These are phyloP conservation scores for Erysimum cheiranthoides DNA, from an alignment of 345 rosid genomes.

Conservation along the genomic window DNA sequence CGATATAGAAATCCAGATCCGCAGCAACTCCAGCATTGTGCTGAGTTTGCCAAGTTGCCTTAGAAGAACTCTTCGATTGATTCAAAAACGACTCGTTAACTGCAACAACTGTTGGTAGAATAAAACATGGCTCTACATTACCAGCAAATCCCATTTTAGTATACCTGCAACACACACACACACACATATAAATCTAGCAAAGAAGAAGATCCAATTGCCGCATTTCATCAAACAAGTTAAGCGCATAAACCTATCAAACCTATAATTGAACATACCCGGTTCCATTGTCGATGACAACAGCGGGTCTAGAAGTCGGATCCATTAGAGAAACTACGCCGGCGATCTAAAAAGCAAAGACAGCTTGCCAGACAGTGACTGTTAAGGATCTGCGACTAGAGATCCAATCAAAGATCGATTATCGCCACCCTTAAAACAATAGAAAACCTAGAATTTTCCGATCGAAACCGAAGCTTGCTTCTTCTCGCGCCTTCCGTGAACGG, in stretches of 20 bases:
- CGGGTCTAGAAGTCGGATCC: conserved; percentile 94
- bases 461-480: conserved; percentile 32
- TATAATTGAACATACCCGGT: conserved; percentile 66
- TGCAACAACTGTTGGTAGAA: conserved; percentile 88
- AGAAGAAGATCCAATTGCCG: conserved; percentile 21
- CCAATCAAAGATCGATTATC: conserved; percentile 37
- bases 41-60: conserved; percentile 80
- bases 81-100: conserved; percentile 84
- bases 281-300: conserved; percentile 98
- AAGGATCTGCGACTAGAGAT: conserved; percentile 67
- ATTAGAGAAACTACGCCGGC: conserved; percentile 43
- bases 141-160: conserved; percentile 97
- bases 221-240: conserved; percentile 55
- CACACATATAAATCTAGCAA: not conserved
- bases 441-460: conserved; percentile 14
- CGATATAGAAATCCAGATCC: conserved; percentile 90
- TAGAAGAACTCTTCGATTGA: conserved; percentile 69
- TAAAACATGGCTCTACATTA: conserved; percentile 97
- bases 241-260: conserved; percentile 6
- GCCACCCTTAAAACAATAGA: not conserved
- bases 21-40: conserved; percentile 97
- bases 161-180: conserved; percentile 60
- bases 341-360: conserved; percentile 21
- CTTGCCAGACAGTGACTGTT: conserved; percentile 20
- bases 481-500: conserved; percentile 25